A percentile compares a stretch with the other conserved stretches of the same genome.
Evolutionary conservation across 2,329 filamentous ascomycete genomes (phyloP).

Genomic region (Hymenoscyphus linearis): DNA sequence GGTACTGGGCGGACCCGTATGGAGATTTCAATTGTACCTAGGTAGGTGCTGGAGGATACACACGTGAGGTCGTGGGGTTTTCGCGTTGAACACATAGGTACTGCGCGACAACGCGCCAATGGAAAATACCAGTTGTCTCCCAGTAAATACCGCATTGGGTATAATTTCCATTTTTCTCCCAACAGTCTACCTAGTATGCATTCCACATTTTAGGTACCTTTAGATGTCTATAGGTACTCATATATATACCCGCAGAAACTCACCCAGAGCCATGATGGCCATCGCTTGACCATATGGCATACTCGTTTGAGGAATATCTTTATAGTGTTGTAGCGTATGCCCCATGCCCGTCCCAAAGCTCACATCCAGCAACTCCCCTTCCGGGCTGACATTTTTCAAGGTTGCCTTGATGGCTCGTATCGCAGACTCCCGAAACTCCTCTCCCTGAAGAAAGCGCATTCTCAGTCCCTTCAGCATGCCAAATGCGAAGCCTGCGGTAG

Average conservation of each 20-base stretch:
- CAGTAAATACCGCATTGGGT: no score
- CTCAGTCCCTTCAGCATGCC: slow-evolving; percentile 70
- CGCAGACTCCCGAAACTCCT: slow-evolving; percentile 55
- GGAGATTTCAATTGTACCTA: no score
- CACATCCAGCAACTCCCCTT: slow-evolving; percentile 67
- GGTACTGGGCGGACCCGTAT: no score
- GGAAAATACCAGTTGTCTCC: no score
- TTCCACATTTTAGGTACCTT: no score
- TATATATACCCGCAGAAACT: slow-evolving; percentile 60
- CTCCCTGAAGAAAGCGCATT: slow-evolving; percentile 58
- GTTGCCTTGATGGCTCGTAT: slow-evolving; percentile 63
- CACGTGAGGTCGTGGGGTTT: no score
- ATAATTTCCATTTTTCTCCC: no score
- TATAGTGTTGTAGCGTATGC: slow-evolving; percentile 66
- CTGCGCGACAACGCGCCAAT: no score
- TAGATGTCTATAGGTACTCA: neutral
- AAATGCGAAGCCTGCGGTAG: slow-evolving; percentile 76
- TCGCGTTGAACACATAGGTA: no score
- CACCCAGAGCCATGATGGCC: slow-evolving; percentile 76
- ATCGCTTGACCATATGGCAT: slow-evolving; percentile 85
- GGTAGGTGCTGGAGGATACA: no score
- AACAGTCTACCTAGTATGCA: no score
- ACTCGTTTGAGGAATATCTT: slow-evolving; percentile 68
- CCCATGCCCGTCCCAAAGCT: slow-evolving; percentile 81
- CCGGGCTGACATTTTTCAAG: slow-evolving; percentile 56